Conservation (phyloP, 495 filamentous ascomycete species). For the Tuber calosporum region DNA sequence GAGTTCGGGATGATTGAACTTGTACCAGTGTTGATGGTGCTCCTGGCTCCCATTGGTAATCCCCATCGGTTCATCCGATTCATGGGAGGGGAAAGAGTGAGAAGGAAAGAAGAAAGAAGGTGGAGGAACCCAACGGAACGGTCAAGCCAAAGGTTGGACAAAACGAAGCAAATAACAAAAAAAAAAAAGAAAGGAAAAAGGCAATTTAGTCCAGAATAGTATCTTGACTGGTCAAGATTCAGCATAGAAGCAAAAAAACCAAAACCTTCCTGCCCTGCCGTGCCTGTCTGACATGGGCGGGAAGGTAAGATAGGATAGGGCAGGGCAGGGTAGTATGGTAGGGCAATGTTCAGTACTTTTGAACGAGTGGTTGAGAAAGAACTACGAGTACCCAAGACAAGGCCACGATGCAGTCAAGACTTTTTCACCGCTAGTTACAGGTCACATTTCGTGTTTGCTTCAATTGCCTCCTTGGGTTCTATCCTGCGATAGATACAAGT, state of each 20-base stretch:
- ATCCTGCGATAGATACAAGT: no score
- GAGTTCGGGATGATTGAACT: not conserved
- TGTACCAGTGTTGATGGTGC: not conserved
- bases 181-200: not conserved
- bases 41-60: no score
- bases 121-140: not conserved
- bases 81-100: not conserved
- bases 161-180: not conserved
- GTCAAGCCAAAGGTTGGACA: not conserved
- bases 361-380: not conserved
- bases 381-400: no score
- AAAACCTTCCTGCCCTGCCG: not conserved
- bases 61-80: not conserved
- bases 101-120: not conserved
- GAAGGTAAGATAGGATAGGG: not conserved
- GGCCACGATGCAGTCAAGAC: not conserved
- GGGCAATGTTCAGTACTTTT: no score
- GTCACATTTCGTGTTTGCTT: no score
- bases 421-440: no score
- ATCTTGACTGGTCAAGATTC: not conserved
- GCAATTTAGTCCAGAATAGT: not conserved
- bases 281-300: no score
- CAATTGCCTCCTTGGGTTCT: no score
- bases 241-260: not conserved
- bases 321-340: no score